A percentile compares a stretch with the other conserved stretches of the same genome.
Conservation (phyloP, 2,329 filamentous ascomycete genomes). For the Neonectria coccinea region DNA sequence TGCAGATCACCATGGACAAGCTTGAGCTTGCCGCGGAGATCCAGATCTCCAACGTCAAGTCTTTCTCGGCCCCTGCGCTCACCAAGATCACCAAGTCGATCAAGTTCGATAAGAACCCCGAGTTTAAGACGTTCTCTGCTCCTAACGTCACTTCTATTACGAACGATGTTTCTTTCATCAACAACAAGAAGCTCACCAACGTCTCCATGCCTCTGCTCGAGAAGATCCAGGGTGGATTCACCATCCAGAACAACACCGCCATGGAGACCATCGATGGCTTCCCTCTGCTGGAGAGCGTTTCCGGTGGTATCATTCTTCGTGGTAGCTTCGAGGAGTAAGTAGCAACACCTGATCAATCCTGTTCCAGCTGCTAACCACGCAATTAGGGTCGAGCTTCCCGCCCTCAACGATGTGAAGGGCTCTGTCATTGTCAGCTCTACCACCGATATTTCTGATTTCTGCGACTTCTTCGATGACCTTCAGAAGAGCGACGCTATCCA, state of each 20-base stretch:
- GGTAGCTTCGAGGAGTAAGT: slow-evolving; percentile 88
- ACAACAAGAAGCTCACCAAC: slow-evolving; percentile 75
- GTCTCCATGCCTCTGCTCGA: slow-evolving; percentile 78
- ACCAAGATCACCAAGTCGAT: slow-evolving; percentile 80
- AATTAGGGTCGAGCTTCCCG: slow-evolving; percentile 76
- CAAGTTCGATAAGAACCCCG: slow-evolving; percentile 83
- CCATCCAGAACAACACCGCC: slow-evolving; percentile 90
- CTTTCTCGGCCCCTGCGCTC: slow-evolving; percentile 79
- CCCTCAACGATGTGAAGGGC: slow-evolving; percentile 75
- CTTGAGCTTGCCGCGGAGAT: slow-evolving; percentile 69
- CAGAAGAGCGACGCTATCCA: slow-evolving; percentile 54
- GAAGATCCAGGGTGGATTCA: slow-evolving; percentile 80
- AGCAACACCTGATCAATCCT: neutral
- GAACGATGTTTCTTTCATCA: slow-evolving; percentile 68
- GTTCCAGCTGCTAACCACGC: slow-evolving; percentile 12
- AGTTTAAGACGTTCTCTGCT: slow-evolving; percentile 69
- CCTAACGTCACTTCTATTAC: slow-evolving; percentile 78
- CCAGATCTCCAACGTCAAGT: slow-evolving; percentile 79
- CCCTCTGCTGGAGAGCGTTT: slow-evolving; percentile 74
- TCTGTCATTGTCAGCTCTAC: slow-evolving; percentile 77
- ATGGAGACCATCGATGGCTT: slow-evolving; percentile 76
- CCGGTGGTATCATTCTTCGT: slow-evolving; percentile 85
- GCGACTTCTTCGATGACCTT: slow-evolving; percentile 61
- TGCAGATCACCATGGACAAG: slow-evolving; percentile 81
- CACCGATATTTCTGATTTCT: slow-evolving; percentile 68